phyloP scores from a whole-genome alignment of 1,139 yeast genomes.

The Tardiomyces blankii region DNA sequence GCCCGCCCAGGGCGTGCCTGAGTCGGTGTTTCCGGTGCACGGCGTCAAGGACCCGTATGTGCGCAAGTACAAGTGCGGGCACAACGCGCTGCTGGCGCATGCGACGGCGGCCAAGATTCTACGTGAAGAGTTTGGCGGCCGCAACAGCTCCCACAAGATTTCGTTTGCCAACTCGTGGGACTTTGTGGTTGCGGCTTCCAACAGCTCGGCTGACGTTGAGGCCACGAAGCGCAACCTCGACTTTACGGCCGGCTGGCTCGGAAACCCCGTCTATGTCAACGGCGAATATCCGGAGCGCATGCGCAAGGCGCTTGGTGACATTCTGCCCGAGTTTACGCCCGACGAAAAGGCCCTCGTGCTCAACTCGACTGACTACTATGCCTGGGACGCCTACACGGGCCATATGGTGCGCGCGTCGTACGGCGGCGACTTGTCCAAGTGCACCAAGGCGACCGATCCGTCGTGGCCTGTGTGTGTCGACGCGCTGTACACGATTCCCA shows the following conservation, averaged over 20 bases:
- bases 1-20: conserved; percentile 12
- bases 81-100: conserved; percentile 25
- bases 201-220: conserved; percentile 8
- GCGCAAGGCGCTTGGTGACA: conserved; percentile 16
- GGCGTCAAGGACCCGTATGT: conserved; percentile 7
- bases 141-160: conserved; percentile 13
- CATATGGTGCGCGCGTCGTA: conserved; percentile 18
- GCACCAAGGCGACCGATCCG: conserved; percentile 5
- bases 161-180: conserved; percentile 20
- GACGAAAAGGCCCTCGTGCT: conserved; percentile 21
- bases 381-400: conserved; percentile 29
- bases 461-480: conserved; percentile 15
- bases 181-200: conserved; percentile 13
- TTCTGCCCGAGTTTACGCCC: conserved; percentile 19
- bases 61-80: conserved; percentile 16
- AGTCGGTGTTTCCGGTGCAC: conserved; percentile 14
- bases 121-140: conserved; percentile 23
- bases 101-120: conserved; percentile 24
- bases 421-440: conserved; percentile 9
- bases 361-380: conserved; percentile 26
- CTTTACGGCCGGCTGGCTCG: conserved; percentile 23
- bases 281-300: conserved; percentile 28
- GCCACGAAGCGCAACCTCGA: conserved; percentile 26
- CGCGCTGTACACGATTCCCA: conserved; percentile 9
- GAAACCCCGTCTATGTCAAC: conserved; percentile 23